Percentiles rank a stretch among this genome's conserved stretches.
Evolutionary conservation across 2,329 filamentous ascomycete species (phyloP).

Genomic region (Emydomyces testavorans): DNA sequence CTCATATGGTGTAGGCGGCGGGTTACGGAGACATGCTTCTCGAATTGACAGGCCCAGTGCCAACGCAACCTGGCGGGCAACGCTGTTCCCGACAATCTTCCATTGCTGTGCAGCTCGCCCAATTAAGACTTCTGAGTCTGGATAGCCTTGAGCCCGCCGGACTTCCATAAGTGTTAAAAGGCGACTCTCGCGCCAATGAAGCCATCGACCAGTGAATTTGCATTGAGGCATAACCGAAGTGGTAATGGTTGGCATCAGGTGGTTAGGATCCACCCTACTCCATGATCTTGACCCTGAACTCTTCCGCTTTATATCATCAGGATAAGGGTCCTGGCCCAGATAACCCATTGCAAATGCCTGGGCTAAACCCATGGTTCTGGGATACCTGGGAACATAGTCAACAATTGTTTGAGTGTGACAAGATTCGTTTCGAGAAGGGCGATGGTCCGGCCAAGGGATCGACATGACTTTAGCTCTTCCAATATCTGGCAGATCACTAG

Average conservation of each 20-base stretch:
- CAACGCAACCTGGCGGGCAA: constrained; percentile 56
- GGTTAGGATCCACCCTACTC: constrained; percentile 30
- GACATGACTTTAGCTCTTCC: constrained; percentile 52
- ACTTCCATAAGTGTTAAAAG: constrained; percentile 55
- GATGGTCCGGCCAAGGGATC: constrained; percentile 57
- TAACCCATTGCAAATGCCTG: constrained; percentile 16
- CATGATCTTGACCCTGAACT: constrained; percentile 10
- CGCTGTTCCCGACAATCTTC: constrained; percentile 64
- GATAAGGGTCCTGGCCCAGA: constrained; percentile 16
- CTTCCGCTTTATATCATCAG: constrained; percentile 15
- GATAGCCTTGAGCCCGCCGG: constrained; percentile 57
- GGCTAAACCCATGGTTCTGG: constrained; percentile 15
- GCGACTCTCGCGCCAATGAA: constrained; percentile 59
- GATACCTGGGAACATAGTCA: constrained; percentile 48
- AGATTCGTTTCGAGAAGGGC: constrained; percentile 38
- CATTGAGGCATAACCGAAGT: constrained; percentile 45
- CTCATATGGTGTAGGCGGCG: background rate
- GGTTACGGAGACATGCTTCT: constrained; percentile 41
- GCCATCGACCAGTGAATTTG: constrained; percentile 40
- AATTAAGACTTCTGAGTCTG: constrained; percentile 58
- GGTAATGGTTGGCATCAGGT: constrained; percentile 52
- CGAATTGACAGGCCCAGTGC: constrained; percentile 54
- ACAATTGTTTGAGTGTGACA: constrained; percentile 38
- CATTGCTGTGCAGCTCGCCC: constrained; percentile 47
- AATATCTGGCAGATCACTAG: constrained; percentile 51